Evolutionary conservation across 805 yeast genomes (phyloP), one percentile per base, ranked within the genome.

Genomic region (Candida caryicola): DNA sequence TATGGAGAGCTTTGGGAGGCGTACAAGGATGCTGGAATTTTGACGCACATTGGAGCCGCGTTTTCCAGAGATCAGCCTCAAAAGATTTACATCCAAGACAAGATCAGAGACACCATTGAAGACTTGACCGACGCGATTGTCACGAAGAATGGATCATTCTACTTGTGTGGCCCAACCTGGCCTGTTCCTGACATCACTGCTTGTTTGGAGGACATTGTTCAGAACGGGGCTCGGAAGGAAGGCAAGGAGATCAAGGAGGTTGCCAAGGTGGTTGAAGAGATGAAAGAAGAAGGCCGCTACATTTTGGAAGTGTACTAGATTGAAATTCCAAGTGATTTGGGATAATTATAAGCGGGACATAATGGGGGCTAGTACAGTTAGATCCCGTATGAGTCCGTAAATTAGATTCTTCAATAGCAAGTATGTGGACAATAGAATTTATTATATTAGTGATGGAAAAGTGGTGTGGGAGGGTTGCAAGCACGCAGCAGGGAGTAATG

Each of bases 1-100:
- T 89, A 91, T 56, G 98, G 98, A 59, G 98, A 91, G 67, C 73
- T 89, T 50, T 91, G 96, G 95, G 98, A 91, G 70, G 96, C 96
- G 23, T 89, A 86, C 66, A 80, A 83, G 66, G 89, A 81, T 55
- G 95, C 96, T 3, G 96, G 96, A 39, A 66, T 91, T 39, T 75
- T 91, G 59, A 91, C 98, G 12, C 95, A 88, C 55, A 82, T 91
- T 45, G 98, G 98, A 54, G 97, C 97, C 23, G 98, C 98, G 3
- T 91, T 91, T 74, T 88, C 96, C 14, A 86, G 98, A 76, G 98
- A 91, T 66, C 98, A 91, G 69, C 85, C 91, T 6, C 78, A 89
- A 61, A 91, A 91, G 77, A 81, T 91, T 47, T 91, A 91, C 65
- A 91, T 91, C 54, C 98, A 91, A 67, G 97, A 91, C 65, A 80